Percentiles rank a stretch among this genome's conserved stretches.
phyloP scores from a whole-genome alignment of 192 early-diverging fungal species.

The Radiomyces spectabilis region DNA sequence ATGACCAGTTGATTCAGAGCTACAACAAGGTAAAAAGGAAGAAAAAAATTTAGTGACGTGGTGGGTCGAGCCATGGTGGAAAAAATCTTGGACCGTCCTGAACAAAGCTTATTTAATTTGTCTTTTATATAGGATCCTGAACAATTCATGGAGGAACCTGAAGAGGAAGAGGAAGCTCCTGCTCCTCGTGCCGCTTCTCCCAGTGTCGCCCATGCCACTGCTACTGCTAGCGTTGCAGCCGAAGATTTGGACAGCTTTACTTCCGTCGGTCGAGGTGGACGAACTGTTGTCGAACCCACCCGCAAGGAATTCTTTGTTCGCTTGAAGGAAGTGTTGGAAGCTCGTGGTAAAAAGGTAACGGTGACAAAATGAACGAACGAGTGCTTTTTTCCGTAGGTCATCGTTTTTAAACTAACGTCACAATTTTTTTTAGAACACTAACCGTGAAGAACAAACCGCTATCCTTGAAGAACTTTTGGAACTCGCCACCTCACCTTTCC shows the following conservation, averaged over 20 bases:
- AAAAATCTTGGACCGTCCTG: too few species aligned
- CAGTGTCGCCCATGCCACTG: conserved; percentile 31
- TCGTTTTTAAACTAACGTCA: too few species aligned
- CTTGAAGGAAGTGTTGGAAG: conserved; percentile 66
- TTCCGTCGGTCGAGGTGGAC: conserved; percentile 61
- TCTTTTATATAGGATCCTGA: conserved; percentile 27
- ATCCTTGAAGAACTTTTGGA: conserved; percentile 58
- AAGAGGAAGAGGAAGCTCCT: background rate
- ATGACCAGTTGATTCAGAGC: conserved; percentile 62
- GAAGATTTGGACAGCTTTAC: conserved; percentile 62
- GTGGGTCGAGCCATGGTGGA: too few species aligned
- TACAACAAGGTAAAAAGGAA: conserved; percentile 43
- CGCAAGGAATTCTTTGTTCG: conserved; percentile 75
- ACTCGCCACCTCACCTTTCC: conserved; percentile 61
- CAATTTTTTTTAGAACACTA: conserved; percentile 64
- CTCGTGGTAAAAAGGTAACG: conserved; percentile 85
- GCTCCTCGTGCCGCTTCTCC: background rate
- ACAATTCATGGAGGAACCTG: conserved; percentile 14
- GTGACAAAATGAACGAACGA: too few species aligned
- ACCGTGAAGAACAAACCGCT: conserved; percentile 70
- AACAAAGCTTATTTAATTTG: background rate
- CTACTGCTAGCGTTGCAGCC: background rate
- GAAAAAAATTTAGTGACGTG: too few species aligned
- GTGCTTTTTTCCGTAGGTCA: too few species aligned
- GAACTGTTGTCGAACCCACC: conserved; percentile 49